Percentiles rank a stretch among this genome's conserved stretches.
These are phyloP conservation scores for Neopestalotiopsis clavispora DNA, from an alignment of 2,329 filamentous ascomycete species.

Conservation along the genomic window DNA sequence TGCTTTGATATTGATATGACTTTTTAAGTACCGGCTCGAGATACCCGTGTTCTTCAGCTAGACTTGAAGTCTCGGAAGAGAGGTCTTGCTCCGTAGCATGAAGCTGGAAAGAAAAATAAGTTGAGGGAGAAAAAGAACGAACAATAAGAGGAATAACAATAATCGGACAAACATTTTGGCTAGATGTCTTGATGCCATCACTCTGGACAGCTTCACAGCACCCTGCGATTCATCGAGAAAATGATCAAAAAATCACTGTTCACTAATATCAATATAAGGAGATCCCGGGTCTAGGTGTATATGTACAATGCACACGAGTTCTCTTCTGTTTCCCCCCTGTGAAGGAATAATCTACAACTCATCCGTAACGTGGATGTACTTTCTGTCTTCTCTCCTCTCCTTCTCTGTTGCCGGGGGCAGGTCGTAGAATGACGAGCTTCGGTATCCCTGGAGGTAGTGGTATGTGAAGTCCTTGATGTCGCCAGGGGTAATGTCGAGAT, in stretches of 20 bases:
- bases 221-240: neutral
- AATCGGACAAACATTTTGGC: neutral
- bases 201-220: neutral
- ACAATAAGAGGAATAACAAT: neutral
- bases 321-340: conserved; percentile 24
- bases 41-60: too few species aligned
- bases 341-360: conserved; percentile 66
- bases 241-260: conserved; percentile 1
- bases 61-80: too few species aligned
- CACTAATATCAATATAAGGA: conserved; percentile 23
- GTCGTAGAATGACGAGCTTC: conserved; percentile 88
- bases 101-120: neutral
- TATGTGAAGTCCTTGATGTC: conserved; percentile 89
- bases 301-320: conserved; percentile 40
- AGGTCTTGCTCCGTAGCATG: neutral
- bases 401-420: conserved; percentile 92
- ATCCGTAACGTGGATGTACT: conserved; percentile 93
- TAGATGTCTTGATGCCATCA: neutral
- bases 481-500: conserved; percentile 86
- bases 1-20: too few species aligned
- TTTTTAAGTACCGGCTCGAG: too few species aligned
- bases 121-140: neutral
- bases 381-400: conserved; percentile 93
- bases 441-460: conserved; percentile 93
- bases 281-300: conserved; percentile 35